A percentile compares a stretch with the other conserved stretches of the same genome.
Conservation (phyloP, 108 stramenopile genomes). For the Skeletonema tropicum region DNA sequence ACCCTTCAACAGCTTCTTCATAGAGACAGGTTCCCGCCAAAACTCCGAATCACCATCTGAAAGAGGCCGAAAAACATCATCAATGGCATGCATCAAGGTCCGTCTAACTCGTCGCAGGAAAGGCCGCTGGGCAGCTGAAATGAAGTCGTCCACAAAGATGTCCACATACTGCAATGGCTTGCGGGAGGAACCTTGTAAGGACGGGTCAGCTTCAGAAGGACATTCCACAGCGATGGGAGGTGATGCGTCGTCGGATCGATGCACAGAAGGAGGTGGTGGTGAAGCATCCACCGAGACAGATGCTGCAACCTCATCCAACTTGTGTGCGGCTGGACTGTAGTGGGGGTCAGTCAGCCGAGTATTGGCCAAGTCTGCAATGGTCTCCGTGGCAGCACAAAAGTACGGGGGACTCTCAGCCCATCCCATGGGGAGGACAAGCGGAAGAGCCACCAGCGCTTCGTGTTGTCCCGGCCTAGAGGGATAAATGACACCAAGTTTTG, state of each 20-base stretch:
- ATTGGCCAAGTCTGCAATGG: conserved; percentile 38
- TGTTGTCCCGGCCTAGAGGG: neutral
- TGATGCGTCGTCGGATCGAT: too few relatives aligned
- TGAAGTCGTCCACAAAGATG: conserved; percentile 55
- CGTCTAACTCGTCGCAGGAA: neutral
- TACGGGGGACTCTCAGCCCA: conserved; percentile 44
- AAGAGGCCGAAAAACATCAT: conserved; percentile 38
- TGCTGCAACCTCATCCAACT: neutral
- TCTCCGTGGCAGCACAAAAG: conserved; percentile 51
- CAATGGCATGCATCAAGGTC: conserved; percentile 32
- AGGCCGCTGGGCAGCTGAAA: conserved; percentile 25
- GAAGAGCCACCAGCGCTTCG: conserved; percentile 33
- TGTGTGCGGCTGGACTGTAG: neutral
- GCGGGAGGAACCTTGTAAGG: neutral
- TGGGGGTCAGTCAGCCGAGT: neutral
- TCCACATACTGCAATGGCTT: conserved; percentile 25
- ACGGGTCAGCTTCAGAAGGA: neutral
- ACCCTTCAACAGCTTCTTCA: conserved; percentile 44
- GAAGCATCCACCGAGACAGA: neutral
- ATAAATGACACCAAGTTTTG: conserved; percentile 28
- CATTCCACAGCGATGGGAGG: too few relatives aligned
- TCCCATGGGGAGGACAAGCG: conserved; percentile 44
- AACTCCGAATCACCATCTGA: conserved; percentile 11
- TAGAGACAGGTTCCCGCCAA: conserved; percentile 34
- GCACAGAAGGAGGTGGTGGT: neutral